These are phyloP conservation scores for Macrocybe sp. DNA, from an alignment of 1,284 basidiomycete species.

Conservation along the genomic window DNA sequence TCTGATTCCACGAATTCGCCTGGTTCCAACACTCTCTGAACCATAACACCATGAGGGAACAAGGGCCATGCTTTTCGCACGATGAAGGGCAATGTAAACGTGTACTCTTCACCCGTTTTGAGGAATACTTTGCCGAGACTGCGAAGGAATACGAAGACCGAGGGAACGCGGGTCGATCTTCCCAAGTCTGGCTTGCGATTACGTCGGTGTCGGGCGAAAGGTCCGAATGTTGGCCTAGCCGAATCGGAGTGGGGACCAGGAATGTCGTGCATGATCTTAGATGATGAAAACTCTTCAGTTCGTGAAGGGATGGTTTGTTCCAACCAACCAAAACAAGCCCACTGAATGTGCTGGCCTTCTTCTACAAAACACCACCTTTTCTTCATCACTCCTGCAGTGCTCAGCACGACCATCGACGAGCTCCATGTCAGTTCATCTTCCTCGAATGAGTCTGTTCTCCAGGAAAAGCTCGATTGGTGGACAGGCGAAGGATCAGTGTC, in stretches of 20 bases:
- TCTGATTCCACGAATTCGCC: slow-evolving; percentile 64
- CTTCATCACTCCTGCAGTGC: slow-evolving; percentile 62
- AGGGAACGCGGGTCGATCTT: slow-evolving; percentile 38
- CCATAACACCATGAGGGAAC: slow-evolving; percentile 67
- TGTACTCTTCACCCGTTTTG: slow-evolving; percentile 70
- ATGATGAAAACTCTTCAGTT: neutral
- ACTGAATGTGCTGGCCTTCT: slow-evolving; percentile 69
- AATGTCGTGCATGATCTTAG: too few relatives aligned
- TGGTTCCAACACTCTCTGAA: slow-evolving; percentile 71
- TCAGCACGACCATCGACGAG: slow-evolving; percentile 60
- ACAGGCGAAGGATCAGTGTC: slow-evolving; percentile 34
- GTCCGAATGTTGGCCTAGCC: slow-evolving; percentile 52
- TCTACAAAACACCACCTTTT: slow-evolving; percentile 73
- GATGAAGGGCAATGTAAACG: slow-evolving; percentile 79
- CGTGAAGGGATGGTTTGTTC: slow-evolving; percentile 38
- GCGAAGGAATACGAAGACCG: slow-evolving; percentile 75
- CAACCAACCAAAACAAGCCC: slow-evolving; percentile 73
- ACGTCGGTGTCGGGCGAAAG: slow-evolving; percentile 42
- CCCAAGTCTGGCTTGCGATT: slow-evolving; percentile 28
- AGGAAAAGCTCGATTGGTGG: slow-evolving; percentile 33
- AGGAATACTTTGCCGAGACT: slow-evolving; percentile 73
- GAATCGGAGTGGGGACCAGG: slow-evolving; percentile 18
- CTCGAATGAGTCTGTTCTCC: slow-evolving; percentile 30
- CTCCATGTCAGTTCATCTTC: slow-evolving; percentile 70
- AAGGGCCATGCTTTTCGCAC: slow-evolving; percentile 78